A percentile compares a stretch with the other conserved stretches of the same genome.
phyloP scores from a whole-genome alignment of 352 stramenopile species.

The Phytophthora crassamura region DNA sequence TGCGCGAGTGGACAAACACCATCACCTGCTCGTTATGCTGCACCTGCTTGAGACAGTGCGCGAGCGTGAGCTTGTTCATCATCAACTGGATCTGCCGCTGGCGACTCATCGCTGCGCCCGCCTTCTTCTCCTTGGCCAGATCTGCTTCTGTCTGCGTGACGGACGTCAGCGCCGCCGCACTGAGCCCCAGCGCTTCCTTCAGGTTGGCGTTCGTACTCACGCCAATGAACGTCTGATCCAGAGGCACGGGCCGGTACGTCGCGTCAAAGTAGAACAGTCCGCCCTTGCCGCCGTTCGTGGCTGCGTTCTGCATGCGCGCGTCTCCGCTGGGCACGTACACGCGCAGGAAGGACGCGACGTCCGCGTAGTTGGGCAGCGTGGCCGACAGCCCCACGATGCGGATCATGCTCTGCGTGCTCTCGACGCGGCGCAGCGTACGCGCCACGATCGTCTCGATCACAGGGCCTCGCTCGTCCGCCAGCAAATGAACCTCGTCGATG shows the following conservation, averaged over 20 bases:
- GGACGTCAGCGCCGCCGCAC: constrained; percentile 49
- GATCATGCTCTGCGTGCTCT: constrained; percentile 97
- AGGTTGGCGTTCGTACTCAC: constrained; percentile 84
- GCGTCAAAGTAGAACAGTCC: constrained; percentile 99
- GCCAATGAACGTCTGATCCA: constrained; percentile 99
- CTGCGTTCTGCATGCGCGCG: constrained; percentile 63
- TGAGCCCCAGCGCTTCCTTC: constrained; percentile 70
- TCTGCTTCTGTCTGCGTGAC: constrained; percentile 60
- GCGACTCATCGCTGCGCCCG: constrained; percentile 55
- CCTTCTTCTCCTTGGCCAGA: constrained; percentile 48
- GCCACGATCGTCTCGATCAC: constrained; percentile 99
- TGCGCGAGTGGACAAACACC: constrained; percentile 99
- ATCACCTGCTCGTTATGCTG: constrained; percentile 92
- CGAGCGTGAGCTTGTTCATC: constrained; percentile 88
- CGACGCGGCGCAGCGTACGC: constrained; percentile 96
- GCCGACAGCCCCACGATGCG: constrained; percentile 98
- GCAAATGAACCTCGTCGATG: constrained; percentile 99
- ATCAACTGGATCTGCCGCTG: constrained; percentile 72
- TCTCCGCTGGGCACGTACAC: constrained; percentile 85
- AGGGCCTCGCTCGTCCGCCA: constrained; percentile 97
- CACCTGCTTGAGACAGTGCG: constrained; percentile 74
- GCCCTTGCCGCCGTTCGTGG: constrained; percentile 75
- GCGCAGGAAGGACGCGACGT: constrained; percentile 98
- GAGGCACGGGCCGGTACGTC: constrained; percentile 97
- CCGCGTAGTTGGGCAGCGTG: constrained; percentile 99